Evolutionary conservation across 768 basidiomycete species (phyloP).

Genomic region (Pleurotus sapidus): DNA sequence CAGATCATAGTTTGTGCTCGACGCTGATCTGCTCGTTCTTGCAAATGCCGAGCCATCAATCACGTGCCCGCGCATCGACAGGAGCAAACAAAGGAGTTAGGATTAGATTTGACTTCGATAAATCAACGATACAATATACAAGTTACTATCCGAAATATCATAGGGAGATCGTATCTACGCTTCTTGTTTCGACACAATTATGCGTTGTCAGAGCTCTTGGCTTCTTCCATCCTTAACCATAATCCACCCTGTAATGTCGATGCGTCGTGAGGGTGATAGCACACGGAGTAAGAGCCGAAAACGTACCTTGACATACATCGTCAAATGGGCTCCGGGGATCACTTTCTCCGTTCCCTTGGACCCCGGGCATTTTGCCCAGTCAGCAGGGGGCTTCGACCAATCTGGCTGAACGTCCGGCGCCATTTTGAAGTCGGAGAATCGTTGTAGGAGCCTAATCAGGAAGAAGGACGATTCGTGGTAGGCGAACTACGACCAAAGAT

Average conservation of each 20-base stretch:
- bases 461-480: conserved; percentile 67
- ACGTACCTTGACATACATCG: conserved; percentile 47
- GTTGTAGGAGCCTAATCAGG: conserved; percentile 57
- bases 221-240: conserved; percentile 7
- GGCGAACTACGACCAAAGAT: conserved; percentile 42
- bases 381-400: conserved; percentile 37
- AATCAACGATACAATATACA: not conserved
- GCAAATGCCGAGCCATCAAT: not conserved
- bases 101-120: no score
- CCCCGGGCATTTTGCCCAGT: conserved; percentile 37
- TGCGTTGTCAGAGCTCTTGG: not conserved
- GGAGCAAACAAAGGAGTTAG: not conserved
- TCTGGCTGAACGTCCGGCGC: conserved; percentile 43
- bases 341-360: conserved; percentile 45
- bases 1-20: no score
- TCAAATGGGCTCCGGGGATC: conserved; percentile 46
- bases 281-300: no score
- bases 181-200: not conserved
- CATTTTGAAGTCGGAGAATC: conserved; percentile 43
- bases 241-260: not conserved
- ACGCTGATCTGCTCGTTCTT: not conserved
- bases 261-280: no score
- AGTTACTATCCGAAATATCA: not conserved
- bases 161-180: not conserved
- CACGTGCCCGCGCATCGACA: not conserved